Evolutionary conservation across 495 filamentous ascomycete genomes (phyloP), one percentile per base, ranked within the genome.

Genomic region (Penicillium fimorum): DNA sequence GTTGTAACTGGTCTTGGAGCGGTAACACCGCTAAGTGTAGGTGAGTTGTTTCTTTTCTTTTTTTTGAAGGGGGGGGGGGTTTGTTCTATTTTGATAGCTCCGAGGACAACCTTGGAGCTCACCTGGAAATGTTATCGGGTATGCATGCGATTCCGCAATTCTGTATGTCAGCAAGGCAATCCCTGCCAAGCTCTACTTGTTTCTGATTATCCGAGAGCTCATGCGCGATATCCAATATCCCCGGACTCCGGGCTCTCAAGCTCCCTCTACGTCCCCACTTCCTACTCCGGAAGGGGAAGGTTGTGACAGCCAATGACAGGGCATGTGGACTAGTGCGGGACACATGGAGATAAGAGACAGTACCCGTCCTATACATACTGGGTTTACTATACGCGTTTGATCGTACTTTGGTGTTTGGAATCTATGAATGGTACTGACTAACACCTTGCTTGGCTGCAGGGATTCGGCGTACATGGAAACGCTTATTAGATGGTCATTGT

Each of bases 1-100:
- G 94, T 97, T 63, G 87, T 97, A 62, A 97, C 94, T 44, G 94
- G 94, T 67, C 79, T 98, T 49, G 94, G 94, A 41, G 90, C 91
- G 63, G 84, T 98, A 50, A 96, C 94, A 50, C 94, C 94, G 45
- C 79, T 98, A 20, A 93, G 89, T 51, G 83, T 96, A 38, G 92
- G 86, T 88, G 58, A 64, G 76, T 69, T 20, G 13, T n/a, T 53
- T 44, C 2, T 2, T 11, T 22, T 15, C 10, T 18, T 25, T 33
- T 22, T n/a, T n/a, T n/a, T n/a, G n/a, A n/a, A n/a, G n/a, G n/a
- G 22, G 22, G 22, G 2, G 22, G 22, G n/a, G 22, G 10, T 13
- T 41, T 29, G 0, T 46, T 35, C 12, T 4, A 5, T 3, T 35
- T 30, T 2, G n/a, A 25, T 27, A 45, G 42, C 51, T 25, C 5